Base-by-base conservation (phyloP, 2,329 filamentous ascomycete species). In the Mollisia scopiformis region DNA sequence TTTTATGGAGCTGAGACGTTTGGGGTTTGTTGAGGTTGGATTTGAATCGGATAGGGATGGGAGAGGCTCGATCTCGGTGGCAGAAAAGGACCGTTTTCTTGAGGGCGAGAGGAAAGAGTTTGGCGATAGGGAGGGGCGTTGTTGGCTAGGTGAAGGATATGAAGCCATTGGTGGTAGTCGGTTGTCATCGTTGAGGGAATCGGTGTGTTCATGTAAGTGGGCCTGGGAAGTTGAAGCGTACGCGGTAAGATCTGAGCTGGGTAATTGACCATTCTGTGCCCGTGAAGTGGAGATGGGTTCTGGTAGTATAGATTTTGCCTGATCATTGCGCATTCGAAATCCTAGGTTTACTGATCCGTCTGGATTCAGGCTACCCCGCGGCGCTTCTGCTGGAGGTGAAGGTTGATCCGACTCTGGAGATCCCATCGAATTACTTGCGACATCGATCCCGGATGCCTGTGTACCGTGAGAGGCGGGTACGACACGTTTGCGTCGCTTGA, bases 401-500 rank as follows among this genome's bases (percentile, higher is more conserved):
- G 68, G 66, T n/a, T 58, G 55, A 23, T 77, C 75, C 0, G 71
- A 66, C 57, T 74, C 71, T 10, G 71, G 73, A 11, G 72, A 75
- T 50, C 64, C 72, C 54, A 69, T 68, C 8, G 69, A 63, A 37
- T 63, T 69, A 55, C 57, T 67, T 13, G 79, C 76, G 6, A 76
- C 79, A 31, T 87, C 84, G 35, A 82, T 78, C 49, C 78, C 74
- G 52, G 81, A 69, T 27, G 72, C 73, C 55, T 78, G 77, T 1
- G 68, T 68, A 2, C 75, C 75, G 19, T 80, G 82, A 52, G 83
- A 79, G 19, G 91, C 92, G 19, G 94, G 93, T 46, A 98, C 93
- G 6, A 98, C 93, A 61, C 95, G 88, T 81, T 98, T 98, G 62
- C 95, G 85, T 64, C 95, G 87, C 77, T 99, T 98, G 75, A 99